These are phyloP conservation scores for Drosera spatulata DNA, from an alignment of 179 eudicot genomes.

Conservation along the genomic window DNA sequence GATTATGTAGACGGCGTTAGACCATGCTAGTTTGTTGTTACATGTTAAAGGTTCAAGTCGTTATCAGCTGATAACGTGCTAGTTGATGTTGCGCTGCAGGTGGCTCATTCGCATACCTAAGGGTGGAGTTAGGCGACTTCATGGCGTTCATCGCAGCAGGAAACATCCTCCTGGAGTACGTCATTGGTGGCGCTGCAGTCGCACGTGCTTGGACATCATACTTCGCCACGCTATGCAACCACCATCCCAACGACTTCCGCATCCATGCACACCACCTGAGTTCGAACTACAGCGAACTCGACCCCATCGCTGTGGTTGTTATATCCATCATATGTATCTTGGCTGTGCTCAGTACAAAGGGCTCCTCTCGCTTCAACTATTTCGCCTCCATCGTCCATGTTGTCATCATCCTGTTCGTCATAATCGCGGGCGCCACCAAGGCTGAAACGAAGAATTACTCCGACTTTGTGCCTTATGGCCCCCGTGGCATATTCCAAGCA, in stretches of 20 bases:
- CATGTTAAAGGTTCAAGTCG: no score
- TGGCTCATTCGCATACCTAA: constrained; percentile 56
- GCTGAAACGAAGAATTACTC: constrained; percentile 32
- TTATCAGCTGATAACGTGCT: no score
- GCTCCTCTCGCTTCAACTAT: constrained; percentile 45
- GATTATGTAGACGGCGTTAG: no score
- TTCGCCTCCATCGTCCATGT: constrained; percentile 26
- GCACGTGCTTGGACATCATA: constrained; percentile 78
- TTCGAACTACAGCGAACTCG: constrained; percentile 35
- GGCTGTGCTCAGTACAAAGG: constrained; percentile 42
- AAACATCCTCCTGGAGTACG: constrained; percentile 59
- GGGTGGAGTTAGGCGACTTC: constrained; percentile 68
- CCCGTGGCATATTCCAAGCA: constrained; percentile 52
- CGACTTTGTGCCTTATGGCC: constrained; percentile 28
- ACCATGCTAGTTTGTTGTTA: no score
- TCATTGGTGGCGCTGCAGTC: constrained; percentile 51
- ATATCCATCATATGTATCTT: constrained; percentile 20
- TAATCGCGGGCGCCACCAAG: constrained; percentile 47
- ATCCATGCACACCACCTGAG: constrained; percentile 20
- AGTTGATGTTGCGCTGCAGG: constrained; percentile 6
- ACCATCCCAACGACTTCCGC: constrained; percentile 35
- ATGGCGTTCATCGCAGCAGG: constrained; percentile 79
- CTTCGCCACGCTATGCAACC: constrained; percentile 65
- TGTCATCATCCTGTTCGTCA: constrained; percentile 44
- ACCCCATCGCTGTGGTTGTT: constrained; percentile 52